phyloP scores from a whole-genome alignment of 192 early-diverging fungal genomes.

The Backusella tuberculispora region DNA sequence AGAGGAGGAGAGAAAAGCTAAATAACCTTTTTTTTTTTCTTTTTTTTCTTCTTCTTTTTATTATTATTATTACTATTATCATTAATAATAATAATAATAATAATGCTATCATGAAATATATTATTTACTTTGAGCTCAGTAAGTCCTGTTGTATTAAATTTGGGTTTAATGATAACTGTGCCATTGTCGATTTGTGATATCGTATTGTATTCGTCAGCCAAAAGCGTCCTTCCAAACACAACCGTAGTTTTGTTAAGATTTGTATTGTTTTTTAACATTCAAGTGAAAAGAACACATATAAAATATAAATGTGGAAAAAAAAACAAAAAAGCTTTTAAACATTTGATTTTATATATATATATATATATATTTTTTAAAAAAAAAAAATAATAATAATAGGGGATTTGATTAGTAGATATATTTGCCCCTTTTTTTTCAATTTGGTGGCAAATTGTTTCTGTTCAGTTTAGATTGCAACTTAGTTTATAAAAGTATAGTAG shows the following conservation, averaged over 20 bases:
- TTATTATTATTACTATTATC: background rate
- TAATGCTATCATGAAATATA: background rate
- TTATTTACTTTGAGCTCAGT: conserved; percentile 22
- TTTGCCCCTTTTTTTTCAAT: background rate
- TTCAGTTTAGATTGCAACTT: conserved; percentile 1
- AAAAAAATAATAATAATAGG: background rate
- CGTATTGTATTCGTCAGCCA: conserved; percentile 10
- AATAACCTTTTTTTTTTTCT: background rate
- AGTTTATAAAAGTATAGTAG: no score
- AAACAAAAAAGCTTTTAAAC: background rate
- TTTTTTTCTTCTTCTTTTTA: no score
- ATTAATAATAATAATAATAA: background rate
- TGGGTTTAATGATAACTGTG: conserved; percentile 16
- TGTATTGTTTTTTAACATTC: conserved; percentile 17
- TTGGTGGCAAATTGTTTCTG: background rate
- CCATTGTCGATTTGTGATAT: conserved; percentile 18
- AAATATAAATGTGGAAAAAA: background rate
- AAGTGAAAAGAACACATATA: background rate
- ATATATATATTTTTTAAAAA: background rate
- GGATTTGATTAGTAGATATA: no score
- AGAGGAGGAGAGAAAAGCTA: background rate
- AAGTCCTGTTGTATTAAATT: conserved; percentile 1
- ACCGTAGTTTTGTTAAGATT: background rate
- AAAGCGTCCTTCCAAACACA: conserved; percentile 15
- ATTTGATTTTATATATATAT: conserved; percentile 1